Conservation (phyloP, 163 green algal genomes). For the Chlorella variabilis region DNA sequence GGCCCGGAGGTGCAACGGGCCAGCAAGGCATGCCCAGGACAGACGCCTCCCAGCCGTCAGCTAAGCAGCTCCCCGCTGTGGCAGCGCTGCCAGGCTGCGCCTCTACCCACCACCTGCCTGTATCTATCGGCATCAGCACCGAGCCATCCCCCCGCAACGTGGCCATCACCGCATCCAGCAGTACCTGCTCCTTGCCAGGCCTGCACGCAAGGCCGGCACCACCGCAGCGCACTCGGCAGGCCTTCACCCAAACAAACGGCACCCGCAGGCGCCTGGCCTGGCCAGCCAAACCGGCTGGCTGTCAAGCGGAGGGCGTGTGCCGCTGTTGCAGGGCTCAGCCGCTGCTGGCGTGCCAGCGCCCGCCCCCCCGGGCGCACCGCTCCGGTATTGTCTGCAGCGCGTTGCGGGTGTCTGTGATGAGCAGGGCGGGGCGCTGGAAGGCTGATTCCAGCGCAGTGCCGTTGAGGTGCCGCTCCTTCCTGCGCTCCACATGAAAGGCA, state of each 20-base stretch:
- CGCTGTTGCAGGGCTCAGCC: no score
- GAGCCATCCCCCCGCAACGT: conserved; percentile 81
- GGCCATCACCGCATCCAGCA: conserved; percentile 68
- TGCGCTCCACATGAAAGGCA: no score
- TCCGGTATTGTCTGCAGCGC: conserved; percentile 22
- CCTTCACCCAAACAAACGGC: no score
- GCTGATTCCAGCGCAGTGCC: conserved; percentile 66
- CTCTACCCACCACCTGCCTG: background rate
- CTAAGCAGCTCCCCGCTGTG: no score
- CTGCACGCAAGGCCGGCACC: background rate
- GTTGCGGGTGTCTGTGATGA: conserved; percentile 75
- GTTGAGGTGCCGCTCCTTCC: conserved; percentile 83
- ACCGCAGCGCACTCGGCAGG: background rate
- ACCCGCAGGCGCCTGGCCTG: no score
- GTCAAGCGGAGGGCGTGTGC: no score
- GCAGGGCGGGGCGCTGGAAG: conserved; percentile 74
- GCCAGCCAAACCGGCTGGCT: no score
- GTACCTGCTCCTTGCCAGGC: conserved; percentile 48
- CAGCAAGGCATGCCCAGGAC: no score
- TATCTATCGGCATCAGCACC: conserved; percentile 92
- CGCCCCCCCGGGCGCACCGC: conserved; percentile 14
- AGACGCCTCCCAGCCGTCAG: no score
- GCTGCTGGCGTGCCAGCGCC: no score
- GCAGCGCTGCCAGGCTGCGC: no score
- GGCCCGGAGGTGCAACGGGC: no score